phyloP scores from a whole-genome alignment of 2,329 filamentous ascomycete genomes.

The Acrodontium crateriforme region DNA sequence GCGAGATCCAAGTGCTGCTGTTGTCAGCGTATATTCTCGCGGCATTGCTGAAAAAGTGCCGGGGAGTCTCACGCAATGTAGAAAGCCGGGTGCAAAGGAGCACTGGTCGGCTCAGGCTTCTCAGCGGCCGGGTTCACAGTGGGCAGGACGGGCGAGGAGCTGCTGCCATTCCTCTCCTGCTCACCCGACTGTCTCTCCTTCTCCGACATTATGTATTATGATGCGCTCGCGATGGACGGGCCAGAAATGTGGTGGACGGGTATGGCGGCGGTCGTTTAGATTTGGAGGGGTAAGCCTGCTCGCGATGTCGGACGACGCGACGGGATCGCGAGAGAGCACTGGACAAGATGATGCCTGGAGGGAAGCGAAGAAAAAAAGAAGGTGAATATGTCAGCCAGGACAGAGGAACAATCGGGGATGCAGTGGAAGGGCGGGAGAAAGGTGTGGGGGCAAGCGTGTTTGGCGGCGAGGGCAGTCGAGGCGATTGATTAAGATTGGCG shows the following conservation, averaged over 20 bases:
- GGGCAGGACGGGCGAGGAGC: conserved; percentile 48
- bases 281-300: no score
- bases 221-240: conserved; percentile 16
- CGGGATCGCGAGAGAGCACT: no score
- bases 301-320: no score
- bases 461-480: no score
- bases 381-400: no score
- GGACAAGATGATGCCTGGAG: no score
- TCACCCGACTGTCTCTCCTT: conserved; percentile 78
- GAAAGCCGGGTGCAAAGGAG: conserved; percentile 62
- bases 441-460: no score
- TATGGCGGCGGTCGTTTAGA: neutral
- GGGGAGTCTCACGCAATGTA: conserved; percentile 56
- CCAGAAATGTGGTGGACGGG: neutral
- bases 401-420: no score
- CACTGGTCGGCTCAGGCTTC: conserved; percentile 52
- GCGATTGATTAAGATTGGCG: no score
- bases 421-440: no score
- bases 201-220: conserved; percentile 61
- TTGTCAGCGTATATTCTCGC: neutral
- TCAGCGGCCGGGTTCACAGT: conserved; percentile 64
- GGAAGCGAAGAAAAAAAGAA: no score
- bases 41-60: conserved; percentile 1
- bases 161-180: conserved; percentile 35
- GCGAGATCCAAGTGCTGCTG: conserved; percentile 70